Evolutionary conservation across 2,329 filamentous ascomycete genomes (phyloP).

Genomic region (Dichotomopilus funicola): DNA sequence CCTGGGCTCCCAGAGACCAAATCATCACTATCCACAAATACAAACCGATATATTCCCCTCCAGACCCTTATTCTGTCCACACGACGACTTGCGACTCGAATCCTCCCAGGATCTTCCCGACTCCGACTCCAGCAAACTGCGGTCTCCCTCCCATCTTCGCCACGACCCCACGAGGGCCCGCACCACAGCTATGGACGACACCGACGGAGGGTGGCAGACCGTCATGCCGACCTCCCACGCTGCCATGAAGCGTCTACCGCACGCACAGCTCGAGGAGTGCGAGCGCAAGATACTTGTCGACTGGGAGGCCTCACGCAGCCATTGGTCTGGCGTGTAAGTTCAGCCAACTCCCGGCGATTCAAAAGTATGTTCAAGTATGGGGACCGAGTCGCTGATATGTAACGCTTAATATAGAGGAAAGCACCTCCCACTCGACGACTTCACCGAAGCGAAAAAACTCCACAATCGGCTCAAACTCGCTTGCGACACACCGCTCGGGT

Average conservation of each 20-base stretch:
- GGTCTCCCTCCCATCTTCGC: neutral
- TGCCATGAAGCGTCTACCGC: slow-evolving; percentile 21
- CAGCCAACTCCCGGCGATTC: neutral
- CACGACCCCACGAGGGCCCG: slow-evolving; percentile 10
- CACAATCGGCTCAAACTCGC: slow-evolving; percentile 25
- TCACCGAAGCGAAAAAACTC: slow-evolving; percentile 26
- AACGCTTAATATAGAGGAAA: slow-evolving; percentile 24
- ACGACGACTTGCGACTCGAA: neutral
- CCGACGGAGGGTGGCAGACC: slow-evolving; percentile 25
- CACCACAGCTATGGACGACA: slow-evolving; percentile 21
- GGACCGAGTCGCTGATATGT: slow-evolving; percentile 5
- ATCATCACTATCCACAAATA: too few species aligned
- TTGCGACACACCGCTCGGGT: slow-evolving; percentile 33
- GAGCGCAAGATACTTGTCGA: slow-evolving; percentile 25
- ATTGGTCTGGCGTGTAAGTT: slow-evolving; percentile 27
- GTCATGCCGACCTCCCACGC: slow-evolving; percentile 25
- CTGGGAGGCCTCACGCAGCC: slow-evolving; percentile 23
- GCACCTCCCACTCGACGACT: slow-evolving; percentile 24
- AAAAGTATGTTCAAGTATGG: too few species aligned
- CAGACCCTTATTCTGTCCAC: too few species aligned
- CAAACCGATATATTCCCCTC: too few species aligned
- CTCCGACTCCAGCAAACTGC: neutral
- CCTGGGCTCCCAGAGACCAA: too few species aligned
- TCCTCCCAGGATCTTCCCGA: neutral
- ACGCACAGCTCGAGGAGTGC: slow-evolving; percentile 24